A percentile compares a stretch with the other conserved stretches of the same genome.
Evolutionary conservation across 257 asterid genomes (phyloP).

Genomic region (Nyctanthes arbortristis): DNA sequence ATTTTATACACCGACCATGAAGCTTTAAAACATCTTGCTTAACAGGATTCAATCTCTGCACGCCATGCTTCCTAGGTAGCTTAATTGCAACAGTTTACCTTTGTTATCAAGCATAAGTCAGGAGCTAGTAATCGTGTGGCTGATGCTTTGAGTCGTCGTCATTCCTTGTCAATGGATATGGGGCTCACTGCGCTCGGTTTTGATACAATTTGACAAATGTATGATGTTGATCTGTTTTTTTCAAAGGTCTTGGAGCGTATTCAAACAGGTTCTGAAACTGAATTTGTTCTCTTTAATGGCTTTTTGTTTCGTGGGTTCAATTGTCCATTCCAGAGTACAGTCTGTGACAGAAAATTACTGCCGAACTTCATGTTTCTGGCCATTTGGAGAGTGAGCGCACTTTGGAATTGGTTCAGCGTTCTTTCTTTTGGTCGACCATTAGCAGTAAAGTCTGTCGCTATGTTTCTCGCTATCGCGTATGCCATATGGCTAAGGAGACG

Average conservation of each 20-base stretch:
- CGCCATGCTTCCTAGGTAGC: slow-evolving; percentile 3
- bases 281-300: neutral
- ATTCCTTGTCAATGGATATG: neutral
- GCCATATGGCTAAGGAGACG: neutral
- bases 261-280: neutral
- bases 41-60: neutral
- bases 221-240: neutral
- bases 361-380: neutral
- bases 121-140: neutral
- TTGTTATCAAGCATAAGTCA: slow-evolving; percentile 9
- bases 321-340: neutral
- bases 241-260: neutral
- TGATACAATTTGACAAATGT: neutral
- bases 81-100: neutral
- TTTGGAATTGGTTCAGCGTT: neutral
- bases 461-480: slow-evolving; percentile 9
- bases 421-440: neutral
- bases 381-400: neutral
- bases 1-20: neutral
- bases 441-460: neutral
- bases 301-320: slow-evolving; percentile 9
- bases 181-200: neutral
- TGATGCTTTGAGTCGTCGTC: slow-evolving; percentile 3
- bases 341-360: neutral
- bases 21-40: neutral